phyloP scores from a whole-genome alignment of 2,329 filamentous ascomycete species.

The Leptographium wingfieldii region DNA sequence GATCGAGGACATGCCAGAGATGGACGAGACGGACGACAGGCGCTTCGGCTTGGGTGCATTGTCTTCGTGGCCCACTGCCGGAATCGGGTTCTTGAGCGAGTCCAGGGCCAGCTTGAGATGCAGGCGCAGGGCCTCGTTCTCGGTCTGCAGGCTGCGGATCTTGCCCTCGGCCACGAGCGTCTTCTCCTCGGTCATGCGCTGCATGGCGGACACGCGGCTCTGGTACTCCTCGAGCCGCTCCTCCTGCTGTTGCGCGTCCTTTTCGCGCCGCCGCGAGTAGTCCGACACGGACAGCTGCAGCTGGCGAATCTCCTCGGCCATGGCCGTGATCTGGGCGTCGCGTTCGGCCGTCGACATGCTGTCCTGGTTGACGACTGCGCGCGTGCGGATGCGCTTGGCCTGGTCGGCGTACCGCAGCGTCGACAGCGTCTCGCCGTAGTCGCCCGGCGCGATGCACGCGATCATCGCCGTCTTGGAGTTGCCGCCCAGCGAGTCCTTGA shows the following conservation, averaged over 20 bases:
- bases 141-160: conserved; percentile 75
- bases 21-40: not conserved
- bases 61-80: conserved; percentile 28
- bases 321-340: conserved; percentile 84
- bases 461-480: conserved; percentile 99
- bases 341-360: conserved; percentile 84
- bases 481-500: conserved; percentile 90
- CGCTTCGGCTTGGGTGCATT: not conserved
- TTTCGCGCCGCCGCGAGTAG: conserved; percentile 52
- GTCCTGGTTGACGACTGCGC: conserved; percentile 91
- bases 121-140: conserved; percentile 80
- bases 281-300: conserved; percentile 67
- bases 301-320: conserved; percentile 85
- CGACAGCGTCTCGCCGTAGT: conserved; percentile 94
- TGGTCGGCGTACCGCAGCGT: conserved; percentile 96
- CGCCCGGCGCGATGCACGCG: conserved; percentile 85
- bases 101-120: conserved; percentile 80
- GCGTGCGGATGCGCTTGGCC: conserved; percentile 91
- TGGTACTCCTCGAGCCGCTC: conserved; percentile 92
- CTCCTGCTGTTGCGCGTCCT: conserved; percentile 59
- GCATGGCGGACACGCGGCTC: conserved; percentile 75
- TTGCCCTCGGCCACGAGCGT: conserved; percentile 85
- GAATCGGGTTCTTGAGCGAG: conserved; percentile 85
- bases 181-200: conserved; percentile 91
- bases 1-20: too few relatives aligned